Evolutionary conservation across 768 basidiomycete genomes (phyloP).

Genomic region (Infundibulicybe gibba): DNA sequence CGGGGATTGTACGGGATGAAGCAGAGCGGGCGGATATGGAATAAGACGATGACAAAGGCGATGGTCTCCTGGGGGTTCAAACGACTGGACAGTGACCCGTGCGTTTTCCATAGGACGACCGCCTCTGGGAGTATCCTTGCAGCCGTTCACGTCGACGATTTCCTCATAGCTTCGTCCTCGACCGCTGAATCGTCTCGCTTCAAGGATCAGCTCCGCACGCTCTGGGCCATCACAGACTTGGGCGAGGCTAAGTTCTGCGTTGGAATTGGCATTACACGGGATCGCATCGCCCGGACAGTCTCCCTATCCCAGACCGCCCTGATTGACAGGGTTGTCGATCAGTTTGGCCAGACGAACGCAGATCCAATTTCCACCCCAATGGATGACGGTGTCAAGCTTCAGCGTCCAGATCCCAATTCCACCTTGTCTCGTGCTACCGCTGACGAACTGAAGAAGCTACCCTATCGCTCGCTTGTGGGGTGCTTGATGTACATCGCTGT

Average conservation of each 20-base stretch:
- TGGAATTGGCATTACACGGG: slow-evolving; percentile 23
- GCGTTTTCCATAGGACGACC: slow-evolving; percentile 8
- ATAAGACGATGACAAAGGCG: slow-evolving; percentile 11
- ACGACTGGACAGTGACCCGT: slow-evolving; percentile 9
- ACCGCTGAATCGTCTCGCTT: slow-evolving; percentile 2
- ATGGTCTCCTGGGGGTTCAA: slow-evolving; percentile 16
- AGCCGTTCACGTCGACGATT: slow-evolving; percentile 17
- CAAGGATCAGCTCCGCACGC: slow-evolving; percentile 12
- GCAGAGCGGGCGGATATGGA: slow-evolving; percentile 22
- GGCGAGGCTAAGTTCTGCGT: slow-evolving; percentile 16
- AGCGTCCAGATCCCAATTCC: slow-evolving; percentile 4
- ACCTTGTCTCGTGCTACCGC: not conserved
- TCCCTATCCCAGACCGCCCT: slow-evolving; percentile 18
- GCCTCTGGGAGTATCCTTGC: slow-evolving; percentile 2
- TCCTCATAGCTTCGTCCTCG: slow-evolving; percentile 6
- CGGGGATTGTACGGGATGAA: slow-evolving; percentile 21
- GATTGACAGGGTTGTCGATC: slow-evolving; percentile 23
- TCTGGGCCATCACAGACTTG: slow-evolving; percentile 13
- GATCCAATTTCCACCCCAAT: slow-evolving; percentile 20
- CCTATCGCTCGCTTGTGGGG: slow-evolving; percentile 4
- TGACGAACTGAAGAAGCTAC: not conserved
- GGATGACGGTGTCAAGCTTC: slow-evolving; percentile 21
- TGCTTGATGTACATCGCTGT: slow-evolving; percentile 5
- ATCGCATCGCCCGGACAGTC: slow-evolving; percentile 9
- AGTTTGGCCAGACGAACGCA: slow-evolving; percentile 20